Evolutionary conservation across 2,329 filamentous ascomycete species (phyloP).

Genomic region (Fusarium stilboides): DNA sequence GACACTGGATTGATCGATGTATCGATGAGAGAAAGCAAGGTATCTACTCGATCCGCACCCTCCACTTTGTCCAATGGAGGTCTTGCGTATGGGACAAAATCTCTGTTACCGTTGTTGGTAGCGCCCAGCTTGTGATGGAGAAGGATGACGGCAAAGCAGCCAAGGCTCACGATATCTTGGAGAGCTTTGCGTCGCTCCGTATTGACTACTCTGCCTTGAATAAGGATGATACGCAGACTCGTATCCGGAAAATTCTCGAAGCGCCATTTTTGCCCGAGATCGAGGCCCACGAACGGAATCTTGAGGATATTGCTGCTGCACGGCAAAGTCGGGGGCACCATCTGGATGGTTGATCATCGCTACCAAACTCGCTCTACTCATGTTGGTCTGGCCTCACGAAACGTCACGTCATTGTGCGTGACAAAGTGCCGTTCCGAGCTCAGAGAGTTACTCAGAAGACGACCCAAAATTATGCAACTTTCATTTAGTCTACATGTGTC

Average conservation of each 20-base stretch:
- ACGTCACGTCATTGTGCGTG: no score
- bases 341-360: no score
- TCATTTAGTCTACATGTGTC: no score
- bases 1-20: neutral
- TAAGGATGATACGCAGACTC: neutral
- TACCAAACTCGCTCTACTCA: no score
- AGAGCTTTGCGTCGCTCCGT: neutral
- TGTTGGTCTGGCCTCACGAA: no score
- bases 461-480: no score
- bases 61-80: slow-evolving; percentile 8
- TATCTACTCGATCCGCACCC: neutral
- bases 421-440: no score
- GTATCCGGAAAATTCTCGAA: neutral
- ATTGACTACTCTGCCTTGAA: neutral
- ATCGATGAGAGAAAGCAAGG: neutral
- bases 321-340: no score
- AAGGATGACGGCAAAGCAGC: neutral
- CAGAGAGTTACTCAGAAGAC: no score
- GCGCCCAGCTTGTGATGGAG: neutral
- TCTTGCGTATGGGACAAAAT: neutral
- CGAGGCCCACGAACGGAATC: neutral
- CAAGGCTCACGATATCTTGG: neutral
- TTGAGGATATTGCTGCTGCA: no score
- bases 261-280: neutral
- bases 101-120: neutral